These are phyloP conservation scores for Gastrodia elata DNA, from an alignment of 106 monocot species.

Conservation along the genomic window DNA sequence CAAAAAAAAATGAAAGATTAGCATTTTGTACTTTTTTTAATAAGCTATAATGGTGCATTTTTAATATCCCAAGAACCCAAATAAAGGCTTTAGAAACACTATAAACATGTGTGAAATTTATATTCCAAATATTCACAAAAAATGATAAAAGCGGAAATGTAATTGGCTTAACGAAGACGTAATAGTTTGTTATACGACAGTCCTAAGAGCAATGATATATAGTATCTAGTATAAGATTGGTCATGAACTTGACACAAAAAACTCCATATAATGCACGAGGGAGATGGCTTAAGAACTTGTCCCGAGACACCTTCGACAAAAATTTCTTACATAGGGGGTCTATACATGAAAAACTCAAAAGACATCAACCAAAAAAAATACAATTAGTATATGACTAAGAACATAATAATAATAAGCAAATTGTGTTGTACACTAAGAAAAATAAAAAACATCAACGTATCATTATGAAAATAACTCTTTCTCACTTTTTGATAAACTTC, in stretches of 20 bases:
- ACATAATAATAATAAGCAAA: not conserved
- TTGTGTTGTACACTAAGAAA: not conserved
- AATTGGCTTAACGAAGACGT: not conserved
- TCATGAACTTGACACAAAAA: too few relatives aligned
- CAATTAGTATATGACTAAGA: too few relatives aligned
- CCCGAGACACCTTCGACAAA: too few relatives aligned
- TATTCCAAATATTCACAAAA: not conserved
- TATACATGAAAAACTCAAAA: not conserved
- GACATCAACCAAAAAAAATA: not conserved
- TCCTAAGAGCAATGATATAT: too few relatives aligned
- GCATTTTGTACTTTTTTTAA: not conserved
- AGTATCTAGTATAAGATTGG: too few relatives aligned
- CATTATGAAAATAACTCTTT: not conserved
- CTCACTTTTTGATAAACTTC: conserved; percentile 64
- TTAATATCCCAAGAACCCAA: not conserved
- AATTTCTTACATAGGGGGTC: not conserved
- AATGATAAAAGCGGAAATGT: not conserved
- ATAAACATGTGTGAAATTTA: not conserved
- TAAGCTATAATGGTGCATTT: not conserved
- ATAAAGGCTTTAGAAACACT: too few relatives aligned
- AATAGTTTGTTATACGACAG: not conserved
- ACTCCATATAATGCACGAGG: too few relatives aligned
- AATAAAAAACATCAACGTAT: not conserved
- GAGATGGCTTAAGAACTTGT: too few relatives aligned
- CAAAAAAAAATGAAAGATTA: too few relatives aligned